phyloP scores from a whole-genome alignment of 768 basidiomycete species.

The Paxillus ammoniavirescens region DNA sequence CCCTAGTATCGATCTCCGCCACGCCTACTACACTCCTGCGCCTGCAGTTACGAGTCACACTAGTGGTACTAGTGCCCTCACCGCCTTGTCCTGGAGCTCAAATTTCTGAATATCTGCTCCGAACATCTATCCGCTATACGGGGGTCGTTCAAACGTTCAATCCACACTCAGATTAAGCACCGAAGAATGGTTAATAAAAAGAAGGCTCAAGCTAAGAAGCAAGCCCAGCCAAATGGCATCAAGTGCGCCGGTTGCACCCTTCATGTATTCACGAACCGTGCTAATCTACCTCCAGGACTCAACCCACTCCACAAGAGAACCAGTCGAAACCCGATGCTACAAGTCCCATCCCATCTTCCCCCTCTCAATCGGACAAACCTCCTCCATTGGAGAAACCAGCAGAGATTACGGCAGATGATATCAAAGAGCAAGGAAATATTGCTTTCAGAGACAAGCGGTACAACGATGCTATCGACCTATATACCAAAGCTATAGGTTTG shows the following conservation, averaged over 20 bases:
- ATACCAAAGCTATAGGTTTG: constrained; percentile 73
- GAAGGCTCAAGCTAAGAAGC: constrained; percentile 28
- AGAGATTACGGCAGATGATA: constrained; percentile 48
- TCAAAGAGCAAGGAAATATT: constrained; percentile 74
- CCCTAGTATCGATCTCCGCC: no score
- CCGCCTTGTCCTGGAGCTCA: background rate
- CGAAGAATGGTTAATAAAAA: constrained; percentile 32
- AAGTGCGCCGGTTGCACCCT: constrained; percentile 15
- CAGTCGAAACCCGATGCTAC: constrained; percentile 8
- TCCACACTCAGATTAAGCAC: background rate
- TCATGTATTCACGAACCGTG: background rate
- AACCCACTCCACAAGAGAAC: constrained; percentile 4
- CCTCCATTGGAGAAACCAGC: constrained; percentile 15
- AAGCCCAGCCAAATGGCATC: constrained; percentile 23
- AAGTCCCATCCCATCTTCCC: constrained; percentile 13
- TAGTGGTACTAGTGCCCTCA: background rate
- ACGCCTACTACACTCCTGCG: no score
- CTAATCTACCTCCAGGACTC: constrained; percentile 17
- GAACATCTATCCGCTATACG: background rate
- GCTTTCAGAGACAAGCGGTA: constrained; percentile 69
- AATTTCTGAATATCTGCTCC: background rate
- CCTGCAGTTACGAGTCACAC: no score
- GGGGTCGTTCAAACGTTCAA: background rate
- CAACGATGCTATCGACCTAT: constrained; percentile 67
- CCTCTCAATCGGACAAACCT: constrained; percentile 4